Evolutionary conservation across 1,284 basidiomycete species (phyloP).

Genomic region (Malassezia sp.): DNA sequence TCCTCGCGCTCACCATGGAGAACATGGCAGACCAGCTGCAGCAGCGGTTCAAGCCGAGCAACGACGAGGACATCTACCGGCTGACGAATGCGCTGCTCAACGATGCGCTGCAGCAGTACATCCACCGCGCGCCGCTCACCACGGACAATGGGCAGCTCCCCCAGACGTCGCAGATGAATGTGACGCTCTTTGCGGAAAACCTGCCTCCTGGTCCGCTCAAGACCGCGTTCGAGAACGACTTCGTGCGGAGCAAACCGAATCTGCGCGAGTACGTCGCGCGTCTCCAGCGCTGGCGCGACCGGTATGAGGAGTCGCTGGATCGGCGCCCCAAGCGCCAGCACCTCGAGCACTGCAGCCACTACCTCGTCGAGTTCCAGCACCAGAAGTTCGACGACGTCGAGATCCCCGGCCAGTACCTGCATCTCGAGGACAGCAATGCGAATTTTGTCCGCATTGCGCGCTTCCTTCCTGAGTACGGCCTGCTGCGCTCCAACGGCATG

Average conservation of each 20-base stretch:
- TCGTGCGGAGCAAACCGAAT: conserved; percentile 67
- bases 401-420: conserved; percentile 89
- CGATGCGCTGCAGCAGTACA: conserved; percentile 52
- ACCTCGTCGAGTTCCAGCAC: conserved; percentile 94
- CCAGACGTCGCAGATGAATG: conserved; percentile 53
- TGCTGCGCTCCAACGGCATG: conserved; percentile 67
- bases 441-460: conserved; percentile 84
- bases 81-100: conserved; percentile 71
- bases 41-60: conserved; percentile 75
- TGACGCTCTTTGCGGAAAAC: conserved; percentile 63
- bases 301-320: conserved; percentile 76
- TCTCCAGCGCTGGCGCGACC: conserved; percentile 84
- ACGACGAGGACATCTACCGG: conserved; percentile 91
- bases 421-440: conserved; percentile 71
- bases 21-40: conserved; percentile 94
- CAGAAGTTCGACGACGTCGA: conserved; percentile 97
- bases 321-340: conserved; percentile 69
- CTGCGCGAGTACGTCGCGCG: conserved; percentile 79
- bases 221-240: conserved; percentile 85
- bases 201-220: conserved; percentile 39
- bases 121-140: conserved; percentile 34
- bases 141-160: conserved; percentile 65
- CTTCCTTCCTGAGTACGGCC: conserved; percentile 82
- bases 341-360: conserved; percentile 82
- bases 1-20: conserved; percentile 88